Evolutionary conservation across 192 early-diverging fungal species (phyloP), one percentile per base, ranked within the genome.

Genomic region (Coemansia sp.): DNA sequence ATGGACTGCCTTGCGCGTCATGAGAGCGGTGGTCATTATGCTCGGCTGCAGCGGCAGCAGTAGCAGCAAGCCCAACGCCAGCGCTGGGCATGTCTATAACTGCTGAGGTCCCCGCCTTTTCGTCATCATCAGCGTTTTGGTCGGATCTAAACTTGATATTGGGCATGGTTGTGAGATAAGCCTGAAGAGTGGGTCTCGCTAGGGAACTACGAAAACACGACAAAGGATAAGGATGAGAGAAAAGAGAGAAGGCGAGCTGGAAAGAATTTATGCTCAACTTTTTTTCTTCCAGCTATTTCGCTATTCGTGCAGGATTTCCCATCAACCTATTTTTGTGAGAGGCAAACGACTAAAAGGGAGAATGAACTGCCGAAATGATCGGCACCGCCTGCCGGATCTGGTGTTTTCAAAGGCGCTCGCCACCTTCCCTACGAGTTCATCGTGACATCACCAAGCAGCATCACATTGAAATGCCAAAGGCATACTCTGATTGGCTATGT

Each of bases 71-170:
- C 7, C 56, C 69, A 24, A 67, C 66, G 65, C 65, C 69, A 34
- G 66, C 69, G 57, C 70, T 59, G 54, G 65, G 57, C 70, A 77
- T 73, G 61, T 81, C 69, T 61, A 76, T 77, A n/a, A 81, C 65
- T 6, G 74, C 62, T 16, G 74, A 66, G 14, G 56, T 59, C 16
- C 59, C 40, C 29, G 45, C 39, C 64, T 67, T 63, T 35, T 79
- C 68, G 64, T 59, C 63, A 6, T 42, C 17, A 29, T 61, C 63
- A 50, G 27, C 50, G 14, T 51, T 50, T 39, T 39, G 41, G 50
- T 53, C 44, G 7, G 53, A 44, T 45, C 56, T 61, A 53, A 69
- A 75, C 68, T 75, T 75, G 56, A 66, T 78, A 64, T 66, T 73
- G 27, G 71, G 45, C 71, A 78, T 78, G 10, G 36, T 45, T 11